Evolutionary conservation across 805 yeast genomes (phyloP).

Genomic region (Candida xyloterini): DNA sequence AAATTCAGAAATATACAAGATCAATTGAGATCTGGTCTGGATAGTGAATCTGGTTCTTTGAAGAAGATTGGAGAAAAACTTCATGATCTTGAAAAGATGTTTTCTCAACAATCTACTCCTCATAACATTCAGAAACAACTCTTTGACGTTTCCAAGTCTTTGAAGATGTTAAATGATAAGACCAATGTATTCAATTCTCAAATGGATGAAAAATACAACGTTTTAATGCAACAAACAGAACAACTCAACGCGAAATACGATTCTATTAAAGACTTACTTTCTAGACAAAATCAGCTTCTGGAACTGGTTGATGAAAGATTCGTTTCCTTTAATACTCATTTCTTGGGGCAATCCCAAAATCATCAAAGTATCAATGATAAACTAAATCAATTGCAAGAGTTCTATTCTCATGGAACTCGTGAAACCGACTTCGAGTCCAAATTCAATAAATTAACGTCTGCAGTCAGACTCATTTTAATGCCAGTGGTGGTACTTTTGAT

Average conservation of each 20-base stretch:
- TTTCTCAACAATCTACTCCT: conserved; percentile 8
- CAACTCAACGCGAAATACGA: conserved; percentile 16
- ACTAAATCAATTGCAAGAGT: conserved; percentile 15
- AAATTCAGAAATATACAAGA: conserved; percentile 20
- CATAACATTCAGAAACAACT: conserved; percentile 21
- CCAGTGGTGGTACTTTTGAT: conserved; percentile 40
- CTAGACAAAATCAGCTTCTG: conserved; percentile 18
- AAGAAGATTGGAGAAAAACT: conserved; percentile 9
- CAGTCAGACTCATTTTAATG: conserved; percentile 28
- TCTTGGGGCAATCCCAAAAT: conserved; percentile 23
- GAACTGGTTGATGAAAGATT: conserved; percentile 17
- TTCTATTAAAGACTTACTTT: conserved; percentile 8
- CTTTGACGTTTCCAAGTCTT: conserved; percentile 19
- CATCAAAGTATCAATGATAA: conserved; percentile 16
- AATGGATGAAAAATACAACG: conserved; percentile 7
- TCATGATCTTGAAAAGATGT: conserved; percentile 6
- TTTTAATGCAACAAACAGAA: conserved; percentile 10
- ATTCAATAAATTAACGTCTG: conserved; percentile 16
- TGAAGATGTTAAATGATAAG: conserved; percentile 15
- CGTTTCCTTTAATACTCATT: conserved; percentile 10
- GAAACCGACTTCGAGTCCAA: conserved; percentile 20
- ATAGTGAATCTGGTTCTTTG: neutral
- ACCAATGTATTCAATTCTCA: conserved; percentile 4
- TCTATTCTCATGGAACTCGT: conserved; percentile 9
- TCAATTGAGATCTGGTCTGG: conserved; percentile 3